These are phyloP conservation scores for Saururus chinensis DNA, from an alignment of 164 flowering plant genomes.

Conservation along the genomic window DNA sequence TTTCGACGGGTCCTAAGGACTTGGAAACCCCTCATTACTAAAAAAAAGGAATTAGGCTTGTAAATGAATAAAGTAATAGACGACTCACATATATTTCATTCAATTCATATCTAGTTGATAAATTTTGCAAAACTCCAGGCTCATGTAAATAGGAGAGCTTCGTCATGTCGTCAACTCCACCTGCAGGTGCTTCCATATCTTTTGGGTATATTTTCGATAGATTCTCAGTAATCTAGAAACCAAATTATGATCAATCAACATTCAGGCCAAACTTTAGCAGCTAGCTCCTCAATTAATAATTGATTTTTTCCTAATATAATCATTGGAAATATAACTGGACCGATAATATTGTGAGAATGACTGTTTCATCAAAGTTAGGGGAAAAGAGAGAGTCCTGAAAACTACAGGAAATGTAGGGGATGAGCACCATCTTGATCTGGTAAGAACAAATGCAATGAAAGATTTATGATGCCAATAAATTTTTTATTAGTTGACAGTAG, in stretches of 20 bases:
- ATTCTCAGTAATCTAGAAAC: constrained; percentile 37
- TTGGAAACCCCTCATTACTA: no score
- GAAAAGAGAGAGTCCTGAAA: neutral
- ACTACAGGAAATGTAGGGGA: neutral
- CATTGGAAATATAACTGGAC: neutral
- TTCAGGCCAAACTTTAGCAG: neutral
- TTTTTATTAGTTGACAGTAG: no score
- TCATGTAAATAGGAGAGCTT: constrained; percentile 78
- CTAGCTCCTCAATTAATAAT: neutral
- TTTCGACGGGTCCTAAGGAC: no score
- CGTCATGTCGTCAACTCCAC: constrained; percentile 90
- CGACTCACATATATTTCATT: constrained; percentile 69
- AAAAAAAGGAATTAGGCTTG: neutral
- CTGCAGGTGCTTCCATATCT: constrained; percentile 63
- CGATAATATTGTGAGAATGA: neutral
- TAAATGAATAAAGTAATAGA: constrained; percentile 1
- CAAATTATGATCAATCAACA: no score
- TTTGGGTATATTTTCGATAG: constrained; percentile 56
- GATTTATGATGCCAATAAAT: no score
- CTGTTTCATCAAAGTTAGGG: neutral
- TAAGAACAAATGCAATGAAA: no score
- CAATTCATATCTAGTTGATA: constrained; percentile 60
- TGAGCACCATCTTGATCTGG: neutral
- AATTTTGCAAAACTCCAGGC: constrained; percentile 76
- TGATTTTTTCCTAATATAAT: neutral